Conservation (phyloP, 2,329 filamentous ascomycete species). For the Phaeosphaeria sp. region DNA sequence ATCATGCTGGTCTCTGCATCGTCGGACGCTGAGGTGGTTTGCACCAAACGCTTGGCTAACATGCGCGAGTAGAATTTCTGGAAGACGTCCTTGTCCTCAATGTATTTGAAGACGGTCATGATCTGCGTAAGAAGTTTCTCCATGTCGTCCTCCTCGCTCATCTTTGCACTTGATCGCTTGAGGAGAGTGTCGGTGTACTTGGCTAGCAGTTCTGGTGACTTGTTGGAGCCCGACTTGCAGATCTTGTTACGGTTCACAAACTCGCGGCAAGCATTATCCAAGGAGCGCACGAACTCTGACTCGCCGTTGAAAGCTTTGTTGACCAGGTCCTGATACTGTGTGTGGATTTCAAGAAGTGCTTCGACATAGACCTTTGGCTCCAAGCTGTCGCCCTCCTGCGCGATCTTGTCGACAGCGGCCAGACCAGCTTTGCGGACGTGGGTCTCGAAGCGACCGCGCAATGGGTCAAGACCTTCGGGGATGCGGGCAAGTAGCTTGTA, state of each 20-base stretch:
- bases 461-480: conserved; percentile 86
- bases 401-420: conserved; percentile 87
- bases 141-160: conserved; percentile 91
- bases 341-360: conserved; percentile 90
- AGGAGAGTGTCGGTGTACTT: conserved; percentile 94
- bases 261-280: conserved; percentile 96
- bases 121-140: conserved; percentile 89
- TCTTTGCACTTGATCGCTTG: conserved; percentile 84
- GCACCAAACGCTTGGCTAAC: conserved; percentile 91
- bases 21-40: conserved; percentile 93
- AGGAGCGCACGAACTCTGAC: conserved; percentile 92
- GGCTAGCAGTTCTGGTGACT: conserved; percentile 91
- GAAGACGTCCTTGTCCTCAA: conserved; percentile 99
- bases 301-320: conserved; percentile 93
- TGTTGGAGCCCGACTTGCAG: conserved; percentile 91
- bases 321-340: conserved; percentile 88
- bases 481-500: conserved; percentile 90
- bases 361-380: conserved; percentile 98
- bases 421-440: conserved; percentile 92
- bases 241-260: conserved; percentile 98
- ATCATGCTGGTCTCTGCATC: conserved; percentile 99
- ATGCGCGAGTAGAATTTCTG: conserved; percentile 99
- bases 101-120: conserved; percentile 99
- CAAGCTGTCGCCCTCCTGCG: conserved; percentile 83
- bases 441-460: conserved; percentile 85